A percentile compares a stretch with the other conserved stretches of the same genome.
These are phyloP conservation scores for Hygrophorus pudorinus DNA, from an alignment of 768 basidiomycete species.

Conservation along the genomic window DNA sequence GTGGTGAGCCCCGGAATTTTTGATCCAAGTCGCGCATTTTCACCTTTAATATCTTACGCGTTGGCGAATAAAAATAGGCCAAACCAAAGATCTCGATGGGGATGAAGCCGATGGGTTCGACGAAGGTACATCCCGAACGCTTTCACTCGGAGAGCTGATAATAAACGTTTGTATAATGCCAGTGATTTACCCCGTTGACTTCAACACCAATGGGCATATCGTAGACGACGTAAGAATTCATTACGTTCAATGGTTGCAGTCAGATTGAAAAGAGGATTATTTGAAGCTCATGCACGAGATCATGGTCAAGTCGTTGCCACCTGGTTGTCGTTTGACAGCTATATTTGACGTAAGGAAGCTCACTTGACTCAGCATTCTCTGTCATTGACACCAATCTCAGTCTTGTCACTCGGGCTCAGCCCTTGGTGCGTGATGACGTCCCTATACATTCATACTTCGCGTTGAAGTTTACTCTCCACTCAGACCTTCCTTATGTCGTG, in stretches of 20 bases:
- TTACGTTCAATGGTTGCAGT: neutral
- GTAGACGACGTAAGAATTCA: slow-evolving; percentile 69
- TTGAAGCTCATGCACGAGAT: slow-evolving; percentile 61
- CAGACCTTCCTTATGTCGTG: slow-evolving; percentile 65
- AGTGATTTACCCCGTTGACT: slow-evolving; percentile 80
- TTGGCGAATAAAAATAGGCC: slow-evolving; percentile 16
- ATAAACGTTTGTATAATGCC: neutral
- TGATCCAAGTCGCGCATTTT: too few species aligned
- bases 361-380: neutral
- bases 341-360: slow-evolving; percentile 56
- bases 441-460: neutral
- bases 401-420: slow-evolving; percentile 88
- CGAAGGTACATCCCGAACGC: slow-evolving; percentile 39
- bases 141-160: neutral
- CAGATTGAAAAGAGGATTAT: slow-evolving; percentile 4
- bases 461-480: slow-evolving; percentile 15
- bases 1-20: slow-evolving; percentile 31
- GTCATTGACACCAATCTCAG: slow-evolving; percentile 22
- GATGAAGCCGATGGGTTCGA: slow-evolving; percentile 82
- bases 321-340: slow-evolving; percentile 62
- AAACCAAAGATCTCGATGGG: slow-evolving; percentile 72
- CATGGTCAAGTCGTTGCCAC: slow-evolving; percentile 29
- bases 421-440: slow-evolving; percentile 39
- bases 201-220: slow-evolving; percentile 58
- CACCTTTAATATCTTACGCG: too few species aligned